Conservation (phyloP, 345 rosid genomes). For the Lumnitzera racemosa region DNA sequence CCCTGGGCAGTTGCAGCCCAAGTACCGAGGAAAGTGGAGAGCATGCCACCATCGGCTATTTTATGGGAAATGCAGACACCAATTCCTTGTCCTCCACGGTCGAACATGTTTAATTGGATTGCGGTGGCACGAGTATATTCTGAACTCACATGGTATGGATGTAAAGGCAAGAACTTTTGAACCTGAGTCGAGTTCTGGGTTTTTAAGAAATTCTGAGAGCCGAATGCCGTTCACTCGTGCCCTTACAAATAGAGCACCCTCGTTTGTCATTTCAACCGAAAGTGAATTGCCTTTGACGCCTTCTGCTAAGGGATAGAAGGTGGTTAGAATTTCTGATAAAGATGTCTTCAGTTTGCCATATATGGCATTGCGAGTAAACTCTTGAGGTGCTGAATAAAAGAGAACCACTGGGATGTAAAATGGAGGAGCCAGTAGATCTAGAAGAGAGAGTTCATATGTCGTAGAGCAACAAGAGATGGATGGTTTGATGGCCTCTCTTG, state of each 20-base stretch:
- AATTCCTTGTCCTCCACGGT: conserved; percentile 11
- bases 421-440: conserved; percentile 22
- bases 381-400: conserved; percentile 5
- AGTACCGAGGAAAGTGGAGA: conserved; percentile 5
- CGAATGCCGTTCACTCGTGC: conserved; percentile 17
- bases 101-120: conserved; percentile 10
- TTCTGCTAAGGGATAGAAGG: conserved; percentile 34
- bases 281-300: conserved; percentile 6
- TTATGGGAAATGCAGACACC: conserved; percentile 17
- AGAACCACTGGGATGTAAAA: conserved; percentile 11
- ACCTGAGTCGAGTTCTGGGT: conserved; percentile 16
- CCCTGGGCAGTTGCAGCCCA: conserved; percentile 10
- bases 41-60: conserved; percentile 1
- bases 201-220: conserved; percentile 22
- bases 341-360: conserved; percentile 25
- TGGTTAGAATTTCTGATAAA: conserved; percentile 27
- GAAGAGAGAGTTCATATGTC: conserved; percentile 11
- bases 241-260: conserved; percentile 29
- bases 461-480: conserved; percentile 13
- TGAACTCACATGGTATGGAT: conserved; percentile 3
- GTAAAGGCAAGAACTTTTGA: conserved; percentile 23
- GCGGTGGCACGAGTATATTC: not conserved
- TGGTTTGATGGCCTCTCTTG: conserved; percentile 16
- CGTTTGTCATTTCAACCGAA: conserved; percentile 24
- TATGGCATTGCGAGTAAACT: not conserved